Percentiles rank a stretch among this genome's conserved stretches.
phyloP scores from a whole-genome alignment of 1,284 basidiomycete genomes.

The Leccinum colubrinum region DNA sequence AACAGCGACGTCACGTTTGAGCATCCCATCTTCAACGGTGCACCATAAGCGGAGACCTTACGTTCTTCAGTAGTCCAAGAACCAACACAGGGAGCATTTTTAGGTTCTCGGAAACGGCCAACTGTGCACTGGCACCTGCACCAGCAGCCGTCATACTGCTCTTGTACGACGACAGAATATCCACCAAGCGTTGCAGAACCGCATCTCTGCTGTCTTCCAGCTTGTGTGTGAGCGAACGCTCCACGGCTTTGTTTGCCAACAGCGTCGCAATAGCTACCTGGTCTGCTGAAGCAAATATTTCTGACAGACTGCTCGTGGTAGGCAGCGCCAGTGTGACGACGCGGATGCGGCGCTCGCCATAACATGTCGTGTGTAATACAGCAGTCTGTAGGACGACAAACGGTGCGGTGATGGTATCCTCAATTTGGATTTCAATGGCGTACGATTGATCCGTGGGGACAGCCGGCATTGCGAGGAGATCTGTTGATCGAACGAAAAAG shows the following conservation, averaged over 20 bases:
- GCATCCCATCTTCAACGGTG: background rate
- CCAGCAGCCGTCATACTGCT: conserved; percentile 94
- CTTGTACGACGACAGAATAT: conserved; percentile 93
- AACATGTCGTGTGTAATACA: conserved; percentile 94
- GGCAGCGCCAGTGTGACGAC: conserved; percentile 93
- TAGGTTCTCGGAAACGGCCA: conserved; percentile 91
- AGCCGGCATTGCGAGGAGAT: conserved; percentile 94
- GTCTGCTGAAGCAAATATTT: conserved; percentile 94
- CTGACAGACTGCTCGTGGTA: conserved; percentile 90
- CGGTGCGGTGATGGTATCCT: conserved; percentile 90
- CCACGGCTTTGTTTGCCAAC: conserved; percentile 96
- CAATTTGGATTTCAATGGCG: conserved; percentile 95
- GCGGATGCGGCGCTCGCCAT: conserved; percentile 93
- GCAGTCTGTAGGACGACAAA: conserved; percentile 97
- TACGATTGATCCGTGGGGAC: conserved; percentile 98
- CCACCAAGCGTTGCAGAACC: conserved; percentile 88
- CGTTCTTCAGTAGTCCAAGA: conserved; percentile 93
- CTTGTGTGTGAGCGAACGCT: conserved; percentile 86
- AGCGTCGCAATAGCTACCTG: conserved; percentile 90
- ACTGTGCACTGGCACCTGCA: conserved; percentile 90
- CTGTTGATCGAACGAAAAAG: conserved; percentile 98
- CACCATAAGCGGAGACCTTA: conserved; percentile 36
- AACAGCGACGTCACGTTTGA: conserved; percentile 1
- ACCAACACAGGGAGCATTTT: conserved; percentile 91
- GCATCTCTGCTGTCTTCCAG: conserved; percentile 93